Conservation (phyloP, 23 red algal genomes). For the Rhodosorus marinus region DNA sequence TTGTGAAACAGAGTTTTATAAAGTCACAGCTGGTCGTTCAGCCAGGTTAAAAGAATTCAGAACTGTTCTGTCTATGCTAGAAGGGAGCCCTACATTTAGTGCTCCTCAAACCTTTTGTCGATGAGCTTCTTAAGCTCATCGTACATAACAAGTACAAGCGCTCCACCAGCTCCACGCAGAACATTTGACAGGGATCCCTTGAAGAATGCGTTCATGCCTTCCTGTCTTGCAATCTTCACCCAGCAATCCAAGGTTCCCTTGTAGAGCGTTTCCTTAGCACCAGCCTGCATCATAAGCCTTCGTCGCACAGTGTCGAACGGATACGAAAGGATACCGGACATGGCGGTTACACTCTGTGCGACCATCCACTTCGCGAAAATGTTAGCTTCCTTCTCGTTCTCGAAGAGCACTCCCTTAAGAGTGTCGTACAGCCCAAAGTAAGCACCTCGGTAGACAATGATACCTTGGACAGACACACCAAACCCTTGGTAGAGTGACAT, state of each 20-base stretch:
- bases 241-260: slow-evolving; percentile 90
- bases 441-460: slow-evolving; percentile 99
- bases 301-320: slow-evolving; percentile 98
- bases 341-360: slow-evolving; percentile 77
- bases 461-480: slow-evolving; percentile 92
- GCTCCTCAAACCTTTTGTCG: slow-evolving; percentile 30
- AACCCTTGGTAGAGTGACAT: slow-evolving; percentile 92
- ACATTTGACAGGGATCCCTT: slow-evolving; percentile 95
- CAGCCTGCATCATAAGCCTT: slow-evolving; percentile 99
- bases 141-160: slow-evolving; percentile 93
- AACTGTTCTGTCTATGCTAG: too few species aligned
- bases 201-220: slow-evolving; percentile 78
- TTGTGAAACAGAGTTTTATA: too few species aligned
- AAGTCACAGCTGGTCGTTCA: too few species aligned
- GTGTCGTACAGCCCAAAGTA: slow-evolving; percentile 99
- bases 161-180: slow-evolving; percentile 88
- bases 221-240: slow-evolving; percentile 72
- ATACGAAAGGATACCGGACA: slow-evolving; percentile 85
- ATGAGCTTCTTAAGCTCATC: slow-evolving; percentile 98
- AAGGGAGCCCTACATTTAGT: too few species aligned
- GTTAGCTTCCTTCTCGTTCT: slow-evolving; percentile 67
- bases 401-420: slow-evolving; percentile 78
- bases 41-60: too few species aligned
- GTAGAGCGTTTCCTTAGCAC: slow-evolving; percentile 76
- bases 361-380: slow-evolving; percentile 85